A percentile compares a stretch with the other conserved stretches of the same genome.
Conservation (phyloP, 306 rosid genomes). For the Luffa aegyptiaca region DNA sequence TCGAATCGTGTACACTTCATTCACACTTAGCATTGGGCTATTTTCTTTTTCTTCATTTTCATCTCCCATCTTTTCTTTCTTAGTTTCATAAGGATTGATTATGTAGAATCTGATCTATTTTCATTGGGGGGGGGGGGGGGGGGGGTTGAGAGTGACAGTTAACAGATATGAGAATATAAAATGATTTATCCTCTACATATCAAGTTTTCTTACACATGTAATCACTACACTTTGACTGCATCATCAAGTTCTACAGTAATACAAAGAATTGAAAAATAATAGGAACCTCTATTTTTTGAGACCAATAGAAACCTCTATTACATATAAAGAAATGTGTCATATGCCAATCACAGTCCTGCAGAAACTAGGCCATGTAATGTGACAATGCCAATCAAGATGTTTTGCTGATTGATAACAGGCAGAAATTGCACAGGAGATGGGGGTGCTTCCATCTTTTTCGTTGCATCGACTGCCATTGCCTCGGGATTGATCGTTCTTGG, state of each 20-base stretch:
- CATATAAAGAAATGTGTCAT: neutral
- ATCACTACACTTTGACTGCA: neutral
- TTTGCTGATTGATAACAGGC: constrained; percentile 63
- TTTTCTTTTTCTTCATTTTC: neutral
- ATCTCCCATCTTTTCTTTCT: neutral
- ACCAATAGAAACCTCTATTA: neutral
- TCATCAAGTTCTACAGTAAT: neutral
- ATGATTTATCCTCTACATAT: neutral
- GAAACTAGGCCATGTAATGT: constrained; percentile 97
- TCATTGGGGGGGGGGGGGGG: neutral
- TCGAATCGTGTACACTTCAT: neutral
- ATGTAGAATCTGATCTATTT: neutral
- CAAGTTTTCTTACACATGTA: neutral
- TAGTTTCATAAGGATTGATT: too few species aligned
- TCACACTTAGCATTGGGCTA: neutral
- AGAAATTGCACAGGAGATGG: constrained; percentile 95
- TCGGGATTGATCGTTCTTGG: constrained; percentile 72
- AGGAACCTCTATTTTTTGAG: neutral
- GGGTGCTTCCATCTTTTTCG: constrained; percentile 98
- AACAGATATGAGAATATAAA: neutral
- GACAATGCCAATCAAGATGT: constrained; percentile 70
- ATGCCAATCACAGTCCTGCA: constrained; percentile 53
- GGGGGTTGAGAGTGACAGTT: neutral
- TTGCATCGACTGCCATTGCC: constrained; percentile 90
- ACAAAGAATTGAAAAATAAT: neutral